Evolutionary conservation across 2,329 filamentous ascomycete genomes (phyloP), one percentile per base, ranked within the genome.

Genomic region (Furcasterigmium furcatum): DNA sequence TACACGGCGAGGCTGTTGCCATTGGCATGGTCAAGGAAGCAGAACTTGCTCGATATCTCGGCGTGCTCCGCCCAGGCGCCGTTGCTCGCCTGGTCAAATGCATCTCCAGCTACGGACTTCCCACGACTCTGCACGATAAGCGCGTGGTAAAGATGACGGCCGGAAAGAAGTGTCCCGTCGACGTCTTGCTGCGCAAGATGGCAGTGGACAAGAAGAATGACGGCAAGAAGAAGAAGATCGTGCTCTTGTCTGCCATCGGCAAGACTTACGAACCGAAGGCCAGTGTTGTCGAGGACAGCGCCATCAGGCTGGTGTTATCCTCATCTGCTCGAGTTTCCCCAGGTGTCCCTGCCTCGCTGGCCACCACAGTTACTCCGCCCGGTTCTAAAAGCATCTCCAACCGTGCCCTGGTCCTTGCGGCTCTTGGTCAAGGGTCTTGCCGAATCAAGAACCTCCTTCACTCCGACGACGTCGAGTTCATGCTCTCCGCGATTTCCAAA

Each of bases 1-100:
- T 99, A 7, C 94, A 99, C 60, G 94, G 94, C 49, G 94, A 99
- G 64, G 91, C 88, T 52, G 92, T 99, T 10, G 90, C 94, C 19
- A 95, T 99, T 55, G 94, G 94, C 21, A 99, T 99, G 94, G 88
- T 97, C 48, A 96, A 95, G 64, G 94, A 99, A 67, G 94, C 92
- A 10, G 94, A 97, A 65, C 73, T 99, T 45, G 89, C 94, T 20
- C 86, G 94, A 46, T 88, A 91, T 64, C 76, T 99, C 2, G 94
- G 94, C 34, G 78, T 95, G 16, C 72, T 99, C 24, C 85, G 86
- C 42, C 89, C 89, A 6, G 88, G 87, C 45, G 94, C 92, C 25
- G 91, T 99, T 12, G 88, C 94, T 9, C 84, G 94, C 46, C 73
- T 99, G 42, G 82, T 86, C 45, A 97, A 97, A 67, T 97, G 91